Percentiles rank a stretch among this genome's conserved stretches.
Conservation (phyloP, 2,329 filamentous ascomycete species). For the Cladophialophora carrionii region DNA sequence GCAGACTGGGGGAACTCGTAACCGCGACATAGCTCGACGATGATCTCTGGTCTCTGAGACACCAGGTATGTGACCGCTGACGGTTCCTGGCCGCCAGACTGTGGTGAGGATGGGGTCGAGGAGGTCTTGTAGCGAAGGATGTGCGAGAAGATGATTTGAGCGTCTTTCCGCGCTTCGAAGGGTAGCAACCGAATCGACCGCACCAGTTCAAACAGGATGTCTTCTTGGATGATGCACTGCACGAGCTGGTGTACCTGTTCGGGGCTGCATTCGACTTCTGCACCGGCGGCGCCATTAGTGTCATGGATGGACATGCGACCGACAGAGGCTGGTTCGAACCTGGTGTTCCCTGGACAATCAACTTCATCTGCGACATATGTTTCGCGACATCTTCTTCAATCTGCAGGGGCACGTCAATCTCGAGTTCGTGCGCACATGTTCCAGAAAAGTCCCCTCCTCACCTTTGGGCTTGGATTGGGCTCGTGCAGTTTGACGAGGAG, state of each 20-base stretch:
- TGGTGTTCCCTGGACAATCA: constrained; percentile 88
- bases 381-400: constrained; percentile 57
- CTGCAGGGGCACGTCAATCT: constrained; percentile 11
- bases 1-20: constrained; percentile 91
- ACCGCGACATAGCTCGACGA: constrained; percentile 84
- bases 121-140: constrained; percentile 85
- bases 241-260: constrained; percentile 88
- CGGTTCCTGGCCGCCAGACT: constrained; percentile 64
- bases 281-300: constrained; percentile 9
- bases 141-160: constrained; percentile 93
- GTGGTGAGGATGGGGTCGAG: constrained; percentile 60
- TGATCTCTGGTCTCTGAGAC: constrained; percentile 80
- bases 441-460: constrained; percentile 42
- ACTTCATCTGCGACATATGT: constrained; percentile 86
- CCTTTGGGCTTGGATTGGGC: constrained; percentile 60
- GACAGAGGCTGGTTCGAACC: constrained; percentile 58
- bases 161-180: constrained; percentile 95
- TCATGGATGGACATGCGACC: constrained; percentile 12
- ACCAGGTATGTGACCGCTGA: constrained; percentile 88
- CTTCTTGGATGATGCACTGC: constrained; percentile 81
- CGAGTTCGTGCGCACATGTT: neutral
- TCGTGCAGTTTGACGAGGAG: constrained; percentile 65
- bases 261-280: constrained; percentile 82
- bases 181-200: constrained; percentile 80
- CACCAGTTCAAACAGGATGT: constrained; percentile 82